phyloP scores from a whole-genome alignment of 129 eudicot species.

The Helichrysum umbraculigerum region DNA sequence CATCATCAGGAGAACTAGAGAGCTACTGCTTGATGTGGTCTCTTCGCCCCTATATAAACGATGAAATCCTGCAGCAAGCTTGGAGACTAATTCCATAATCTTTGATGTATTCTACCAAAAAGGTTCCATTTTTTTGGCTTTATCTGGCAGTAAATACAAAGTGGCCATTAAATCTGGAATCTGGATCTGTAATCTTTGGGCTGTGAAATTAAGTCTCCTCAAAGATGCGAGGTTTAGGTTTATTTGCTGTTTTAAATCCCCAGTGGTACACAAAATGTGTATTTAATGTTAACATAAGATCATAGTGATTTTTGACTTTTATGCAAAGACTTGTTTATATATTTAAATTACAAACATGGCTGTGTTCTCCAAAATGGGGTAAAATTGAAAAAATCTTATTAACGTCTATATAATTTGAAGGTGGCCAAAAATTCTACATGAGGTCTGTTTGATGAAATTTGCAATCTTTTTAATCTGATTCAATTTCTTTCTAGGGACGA shows the following conservation, averaged over 20 bases:
- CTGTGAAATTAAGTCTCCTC: background rate
- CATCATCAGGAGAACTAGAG: constrained; percentile 71
- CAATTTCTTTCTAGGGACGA: constrained; percentile 16
- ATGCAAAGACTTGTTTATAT: too few relatives aligned
- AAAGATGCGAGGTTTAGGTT: background rate
- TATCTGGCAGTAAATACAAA: background rate
- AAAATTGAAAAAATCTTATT: background rate
- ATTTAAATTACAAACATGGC: too few relatives aligned
- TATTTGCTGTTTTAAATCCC: background rate
- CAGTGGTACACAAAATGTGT: background rate
- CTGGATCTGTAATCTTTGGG: background rate
- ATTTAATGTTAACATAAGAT: background rate
- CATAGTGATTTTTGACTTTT: too few relatives aligned
- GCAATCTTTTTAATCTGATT: constrained; percentile 26
- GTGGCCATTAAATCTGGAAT: background rate
- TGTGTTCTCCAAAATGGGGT: background rate
- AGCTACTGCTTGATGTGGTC: constrained; percentile 91
- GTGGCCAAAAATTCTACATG: constrained; percentile 14
- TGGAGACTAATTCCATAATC: constrained; percentile 54
- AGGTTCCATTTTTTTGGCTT: background rate
- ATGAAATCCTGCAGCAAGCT: constrained; percentile 71
- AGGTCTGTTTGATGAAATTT: constrained; percentile 12
- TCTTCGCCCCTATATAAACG: constrained; percentile 68
- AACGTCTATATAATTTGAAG: constrained; percentile 18
- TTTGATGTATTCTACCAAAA: background rate